phyloP scores from a whole-genome alignment of 805 yeast species.

The Zygosaccharomyces pseudorouxii region DNA sequence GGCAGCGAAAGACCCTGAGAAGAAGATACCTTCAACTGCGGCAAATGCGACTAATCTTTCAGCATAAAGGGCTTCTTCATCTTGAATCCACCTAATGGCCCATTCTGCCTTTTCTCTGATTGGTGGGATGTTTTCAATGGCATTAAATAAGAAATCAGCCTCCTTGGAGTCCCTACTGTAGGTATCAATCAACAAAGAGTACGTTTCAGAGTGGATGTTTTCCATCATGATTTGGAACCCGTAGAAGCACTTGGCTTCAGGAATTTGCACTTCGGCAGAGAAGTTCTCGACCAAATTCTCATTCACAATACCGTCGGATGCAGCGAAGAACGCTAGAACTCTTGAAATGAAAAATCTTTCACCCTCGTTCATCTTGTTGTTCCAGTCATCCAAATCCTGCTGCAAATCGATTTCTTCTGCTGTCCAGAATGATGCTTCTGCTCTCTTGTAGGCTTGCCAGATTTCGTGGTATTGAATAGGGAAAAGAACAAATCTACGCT shows the following conservation, averaged over 20 bases:
- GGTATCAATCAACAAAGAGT: constrained; percentile 89
- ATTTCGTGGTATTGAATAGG: constrained; percentile 96
- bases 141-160: constrained; percentile 84
- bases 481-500: constrained; percentile 83
- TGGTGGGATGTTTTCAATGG: constrained; percentile 93
- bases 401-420: constrained; percentile 97
- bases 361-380: constrained; percentile 77
- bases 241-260: constrained; percentile 97
- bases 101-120: constrained; percentile 97
- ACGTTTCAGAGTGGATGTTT: constrained; percentile 96
- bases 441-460: constrained; percentile 98
- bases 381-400: constrained; percentile 92
- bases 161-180: constrained; percentile 96
- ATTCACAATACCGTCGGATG: constrained; percentile 97
- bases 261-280: constrained; percentile 93
- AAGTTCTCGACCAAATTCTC: constrained; percentile 97
- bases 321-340: constrained; percentile 96
- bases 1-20: constrained; percentile 97
- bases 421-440: constrained; percentile 99
- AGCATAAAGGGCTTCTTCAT: constrained; percentile 80
- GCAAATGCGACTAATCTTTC: constrained; percentile 98
- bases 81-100: constrained; percentile 97
- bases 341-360: constrained; percentile 90
- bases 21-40: constrained; percentile 98
- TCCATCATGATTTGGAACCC: constrained; percentile 99